Conservation (phyloP, 2,329 filamentous ascomycete species). For the Colletotrichum sp. region DNA sequence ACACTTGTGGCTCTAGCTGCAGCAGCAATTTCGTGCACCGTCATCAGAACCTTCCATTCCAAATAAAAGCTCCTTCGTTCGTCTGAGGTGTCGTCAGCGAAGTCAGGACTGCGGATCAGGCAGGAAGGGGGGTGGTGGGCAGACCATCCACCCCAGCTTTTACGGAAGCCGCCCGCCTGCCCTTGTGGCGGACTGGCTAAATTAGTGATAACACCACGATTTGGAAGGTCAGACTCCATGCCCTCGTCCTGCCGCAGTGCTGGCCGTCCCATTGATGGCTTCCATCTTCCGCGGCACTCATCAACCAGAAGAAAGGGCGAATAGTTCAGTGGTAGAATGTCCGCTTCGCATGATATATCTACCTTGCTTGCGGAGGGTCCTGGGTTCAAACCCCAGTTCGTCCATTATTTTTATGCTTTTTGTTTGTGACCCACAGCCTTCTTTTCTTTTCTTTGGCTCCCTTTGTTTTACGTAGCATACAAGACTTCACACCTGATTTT, state of each 20-base stretch:
- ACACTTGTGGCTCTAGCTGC: neutral
- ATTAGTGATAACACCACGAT: neutral
- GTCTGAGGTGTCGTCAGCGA: neutral
- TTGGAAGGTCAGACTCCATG: neutral
- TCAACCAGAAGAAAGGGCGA: neutral
- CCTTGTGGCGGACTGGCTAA: neutral
- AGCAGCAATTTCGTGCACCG: neutral
- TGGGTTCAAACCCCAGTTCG: neutral
- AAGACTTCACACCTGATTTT: neutral
- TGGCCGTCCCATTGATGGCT: neutral
- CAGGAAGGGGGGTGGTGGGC: neutral
- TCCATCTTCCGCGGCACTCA: neutral
- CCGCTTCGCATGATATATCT: neutral
- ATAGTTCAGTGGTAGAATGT: neutral
- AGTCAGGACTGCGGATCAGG: neutral
- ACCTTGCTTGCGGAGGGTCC: neutral
- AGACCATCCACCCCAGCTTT: neutral
- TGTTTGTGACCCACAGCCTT: neutral
- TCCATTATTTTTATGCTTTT: neutral
- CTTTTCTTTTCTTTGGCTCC: neutral
- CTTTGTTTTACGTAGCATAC: neutral
- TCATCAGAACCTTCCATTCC: neutral
- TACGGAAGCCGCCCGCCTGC: neutral
- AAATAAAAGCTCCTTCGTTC: neutral
- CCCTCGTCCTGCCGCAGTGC: neutral